Conservation (phyloP, 108 stramenopile species). For the Discostella pseudostelligera region DNA sequence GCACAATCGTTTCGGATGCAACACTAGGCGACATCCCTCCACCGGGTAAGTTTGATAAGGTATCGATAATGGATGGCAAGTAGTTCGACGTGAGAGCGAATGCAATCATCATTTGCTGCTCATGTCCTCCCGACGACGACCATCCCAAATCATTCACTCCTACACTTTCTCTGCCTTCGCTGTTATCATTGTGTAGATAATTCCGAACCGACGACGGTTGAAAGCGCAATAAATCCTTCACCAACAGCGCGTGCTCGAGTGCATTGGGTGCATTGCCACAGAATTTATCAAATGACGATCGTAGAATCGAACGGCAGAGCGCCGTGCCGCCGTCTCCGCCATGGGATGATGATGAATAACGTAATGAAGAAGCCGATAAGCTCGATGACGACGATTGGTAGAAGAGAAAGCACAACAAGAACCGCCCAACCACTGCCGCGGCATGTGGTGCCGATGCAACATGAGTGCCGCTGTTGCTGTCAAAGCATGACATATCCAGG, state of each 20-base stretch:
- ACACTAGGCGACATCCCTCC: slow-evolving; percentile 47
- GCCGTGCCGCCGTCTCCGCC: slow-evolving; percentile 20
- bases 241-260: slow-evolving; percentile 36
- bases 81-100: slow-evolving; percentile 27
- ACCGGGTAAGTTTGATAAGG: slow-evolving; percentile 35
- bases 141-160: slow-evolving; percentile 12
- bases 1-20: slow-evolving; percentile 32
- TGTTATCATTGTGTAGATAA: no score
- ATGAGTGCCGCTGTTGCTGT: not conserved
- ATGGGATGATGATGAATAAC: slow-evolving; percentile 9
- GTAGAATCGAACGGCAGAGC: slow-evolving; percentile 42
- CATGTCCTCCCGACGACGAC: slow-evolving; percentile 16
- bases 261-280: slow-evolving; percentile 53
- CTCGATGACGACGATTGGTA: slow-evolving; percentile 35
- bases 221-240: slow-evolving; percentile 38
- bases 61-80: slow-evolving; percentile 39
- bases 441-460: slow-evolving; percentile 20
- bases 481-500: slow-evolving; percentile 21
- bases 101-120: slow-evolving; percentile 23
- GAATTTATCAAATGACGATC: slow-evolving; percentile 35
- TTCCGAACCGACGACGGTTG: slow-evolving; percentile 5
- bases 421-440: slow-evolving; percentile 31
- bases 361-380: slow-evolving; percentile 13
- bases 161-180: not conserved
- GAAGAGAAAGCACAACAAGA: slow-evolving; percentile 39